Evolutionary conservation across 768 basidiomycete genomes (phyloP), one percentile per base, ranked within the genome.

Genomic region (Boletus huronensis): DNA sequence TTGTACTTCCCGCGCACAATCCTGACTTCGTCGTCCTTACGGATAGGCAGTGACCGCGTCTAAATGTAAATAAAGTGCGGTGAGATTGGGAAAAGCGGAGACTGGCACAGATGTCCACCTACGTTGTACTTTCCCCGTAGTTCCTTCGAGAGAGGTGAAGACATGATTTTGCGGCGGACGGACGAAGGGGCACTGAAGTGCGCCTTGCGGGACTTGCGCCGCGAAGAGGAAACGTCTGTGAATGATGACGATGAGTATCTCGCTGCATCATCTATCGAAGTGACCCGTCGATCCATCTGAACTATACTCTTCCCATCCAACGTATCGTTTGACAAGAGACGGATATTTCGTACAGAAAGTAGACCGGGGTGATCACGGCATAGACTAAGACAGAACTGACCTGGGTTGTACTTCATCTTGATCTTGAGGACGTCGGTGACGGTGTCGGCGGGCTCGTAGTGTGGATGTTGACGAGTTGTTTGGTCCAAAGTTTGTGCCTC

Each of bases 1-100:
- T 97, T 97, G 84, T 97, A 94, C 75, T 96, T 95, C 53, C 96
- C 96, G 61, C 96, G 84, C 57, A 98, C 91, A 66, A 99, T 93
- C 70, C 88, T 80, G 61, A 98, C 96, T 77, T 98, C 96, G 73
- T 99, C 96, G 66, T 98, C 96, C 75, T 98, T 98, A 70, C 97
- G 90, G 68, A 98, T 84, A 52, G 97, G 93, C 57, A 98, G 77
- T 54, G 95, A 92, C 62, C 94, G 94, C 63, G 85, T 77, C 93
- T 96, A 63, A 0, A 48, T 34, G 40, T 23, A 8, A 55, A 50
- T 5, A 42, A 31, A 28, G 35, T 35, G 25, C 0, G 25, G 31
- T 61, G 38, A 58, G 44, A 23, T 25, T 21, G 8, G 31, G 21
- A 17, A 40, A 43, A 31, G 2, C 16, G 25, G 35, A 17, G n/a